Base-by-base conservation (phyloP, 2,329 filamentous ascomycete genomes). In the Diaporthe batatas region DNA sequence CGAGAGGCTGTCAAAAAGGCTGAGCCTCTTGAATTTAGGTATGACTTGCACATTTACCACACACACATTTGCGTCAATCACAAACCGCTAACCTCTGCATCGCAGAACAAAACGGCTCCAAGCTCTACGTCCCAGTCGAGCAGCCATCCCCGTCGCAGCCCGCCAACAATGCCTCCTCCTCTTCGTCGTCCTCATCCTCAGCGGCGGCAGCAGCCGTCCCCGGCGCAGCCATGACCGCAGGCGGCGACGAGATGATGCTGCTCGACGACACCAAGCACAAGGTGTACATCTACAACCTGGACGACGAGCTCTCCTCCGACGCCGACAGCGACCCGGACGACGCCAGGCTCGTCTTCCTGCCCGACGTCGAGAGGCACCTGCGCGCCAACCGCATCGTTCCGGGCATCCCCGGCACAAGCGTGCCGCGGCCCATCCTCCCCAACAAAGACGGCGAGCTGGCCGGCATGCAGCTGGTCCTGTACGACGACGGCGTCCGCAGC, bases 201-300 rank as follows among this genome's bases (percentile, higher is more conserved):
- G 25, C 59, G 3, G 11, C 69, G 18, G 25, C 59, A 6, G 11
- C 69, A 21, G 78, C 68, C 59, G 78, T 75, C 70, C 75, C 67
- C 69, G 74, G 73, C 65, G 71, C 47, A 55, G 36, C 36, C 32
- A 55, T 55, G 36, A 58, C 49, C 75, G 68, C 76, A 62, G 79
- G 80, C 25, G 84, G 89, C 75, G 92, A 94, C 77, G 79, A 82
- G 72, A 98, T 98, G 72, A 98, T 98, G 96, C 89, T 93, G 72
- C 81, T 98, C 74, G 95, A 98, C 83, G 92, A 98, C 82, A 92
- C 93, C 42, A 93, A 93, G 78, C 88, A 97, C 84, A 94, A 93
- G 79, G 91, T 98, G 74, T 98, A 96, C 86, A 95, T 99, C 77
- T 92, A 95, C 85, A 91, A 97, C 82, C 87, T 99, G 12, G 95